These are phyloP conservation scores for Platanus orientalis DNA, from an alignment of 164 flowering plant species.

Conservation along the genomic window DNA sequence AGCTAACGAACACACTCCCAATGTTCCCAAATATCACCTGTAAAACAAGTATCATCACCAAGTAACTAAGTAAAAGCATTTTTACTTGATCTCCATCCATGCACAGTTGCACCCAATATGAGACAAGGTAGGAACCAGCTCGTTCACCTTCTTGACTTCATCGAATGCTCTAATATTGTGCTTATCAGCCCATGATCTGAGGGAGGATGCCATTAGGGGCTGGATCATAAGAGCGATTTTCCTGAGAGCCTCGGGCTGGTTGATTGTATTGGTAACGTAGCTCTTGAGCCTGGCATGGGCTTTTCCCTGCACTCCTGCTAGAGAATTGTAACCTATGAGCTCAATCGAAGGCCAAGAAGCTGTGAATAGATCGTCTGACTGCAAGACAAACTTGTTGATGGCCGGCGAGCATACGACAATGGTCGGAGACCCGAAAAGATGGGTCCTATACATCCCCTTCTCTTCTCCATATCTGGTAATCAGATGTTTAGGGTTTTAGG, in stretches of 20 bases:
- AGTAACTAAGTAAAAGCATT: no score
- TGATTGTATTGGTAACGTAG: conserved; percentile 23
- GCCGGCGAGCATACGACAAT: conserved; percentile 42
- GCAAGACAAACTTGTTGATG: conserved; percentile 35
- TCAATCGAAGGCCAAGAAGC: conserved; percentile 34
- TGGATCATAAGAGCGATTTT: conserved; percentile 27
- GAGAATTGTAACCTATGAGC: conserved; percentile 26
- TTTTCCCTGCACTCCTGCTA: conserved; percentile 31
- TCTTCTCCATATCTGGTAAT: conserved; percentile 57
- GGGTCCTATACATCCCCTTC: conserved; percentile 39
- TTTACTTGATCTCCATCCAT: no score
- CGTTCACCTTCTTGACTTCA: conserved; percentile 39
- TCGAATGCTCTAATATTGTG: conserved; percentile 16
- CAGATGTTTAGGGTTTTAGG: no score
- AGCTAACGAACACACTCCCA: conserved; percentile 35
- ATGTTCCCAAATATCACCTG: conserved; percentile 44
- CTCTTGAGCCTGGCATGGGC: conserved; percentile 28
- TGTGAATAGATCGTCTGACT: conserved; percentile 21
- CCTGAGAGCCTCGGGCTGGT: conserved; percentile 32
- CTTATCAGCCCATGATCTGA: conserved; percentile 21
- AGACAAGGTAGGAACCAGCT: no score
- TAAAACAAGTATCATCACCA: no score
- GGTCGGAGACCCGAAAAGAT: conserved; percentile 47
- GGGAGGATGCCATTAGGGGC: conserved; percentile 25
- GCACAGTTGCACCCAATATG: no score